Evolutionary conservation across 192 early-diverging fungal genomes (phyloP).

Genomic region (Coemansia sp.): DNA sequence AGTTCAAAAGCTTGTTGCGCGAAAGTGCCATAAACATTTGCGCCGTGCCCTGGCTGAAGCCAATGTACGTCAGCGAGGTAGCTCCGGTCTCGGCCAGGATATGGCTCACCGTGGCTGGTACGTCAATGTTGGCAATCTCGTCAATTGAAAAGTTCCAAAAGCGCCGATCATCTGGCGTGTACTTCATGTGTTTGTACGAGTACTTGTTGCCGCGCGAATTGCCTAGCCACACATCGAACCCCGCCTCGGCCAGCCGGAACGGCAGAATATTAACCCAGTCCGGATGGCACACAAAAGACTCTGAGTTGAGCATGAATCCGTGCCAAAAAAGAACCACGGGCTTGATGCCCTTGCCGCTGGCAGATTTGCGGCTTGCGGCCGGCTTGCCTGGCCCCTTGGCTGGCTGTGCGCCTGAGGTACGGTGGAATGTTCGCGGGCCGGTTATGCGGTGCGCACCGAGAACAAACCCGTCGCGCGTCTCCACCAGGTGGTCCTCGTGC

Average conservation of each 20-base stretch:
- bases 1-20: constrained; percentile 71
- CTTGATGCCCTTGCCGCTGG: constrained; percentile 15
- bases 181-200: constrained; percentile 72
- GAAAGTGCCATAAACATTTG: constrained; percentile 86
- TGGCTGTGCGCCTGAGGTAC: constrained; percentile 8
- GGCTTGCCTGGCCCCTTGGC: not conserved
- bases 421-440: constrained; percentile 19
- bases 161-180: constrained; percentile 59
- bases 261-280: constrained; percentile 72
- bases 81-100: constrained; percentile 80
- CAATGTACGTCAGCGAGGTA: constrained; percentile 81
- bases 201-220: constrained; percentile 96
- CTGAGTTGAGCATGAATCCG: constrained; percentile 90
- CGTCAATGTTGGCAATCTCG: constrained; percentile 80
- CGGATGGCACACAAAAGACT: constrained; percentile 85
- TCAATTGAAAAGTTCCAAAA: constrained; percentile 97
- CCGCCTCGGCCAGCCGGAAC: constrained; percentile 78
- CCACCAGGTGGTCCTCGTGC: constrained; percentile 77
- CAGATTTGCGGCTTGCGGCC: not conserved
- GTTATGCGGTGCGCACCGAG: constrained; percentile 81
- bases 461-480: constrained; percentile 81
- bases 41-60: constrained; percentile 93
- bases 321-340: constrained; percentile 94
- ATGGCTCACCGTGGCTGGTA: constrained; percentile 83
- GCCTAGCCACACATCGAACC: constrained; percentile 95